A percentile compares a stretch with the other conserved stretches of the same genome.
Evolutionary conservation across 352 stramenopile genomes (phyloP).

Genomic region (Globisporangium yorkense): DNA sequence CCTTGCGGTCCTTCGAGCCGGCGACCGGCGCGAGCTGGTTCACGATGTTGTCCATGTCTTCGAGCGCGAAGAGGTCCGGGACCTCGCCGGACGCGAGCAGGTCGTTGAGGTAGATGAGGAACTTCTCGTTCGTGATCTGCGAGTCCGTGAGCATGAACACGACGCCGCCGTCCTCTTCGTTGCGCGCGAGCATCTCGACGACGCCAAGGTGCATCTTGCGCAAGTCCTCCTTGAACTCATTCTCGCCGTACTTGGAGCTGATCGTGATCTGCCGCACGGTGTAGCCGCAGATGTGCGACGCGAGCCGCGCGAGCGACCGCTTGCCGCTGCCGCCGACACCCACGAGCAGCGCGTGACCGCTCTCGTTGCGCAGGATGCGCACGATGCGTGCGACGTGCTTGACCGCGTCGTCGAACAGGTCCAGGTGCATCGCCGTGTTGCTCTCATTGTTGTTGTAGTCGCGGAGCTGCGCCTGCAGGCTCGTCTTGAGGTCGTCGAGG

Average conservation of each 20-base stretch:
- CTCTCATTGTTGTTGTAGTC: constrained; percentile 96
- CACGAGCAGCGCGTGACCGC: constrained; percentile 90
- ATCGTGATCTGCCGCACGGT: constrained; percentile 92
- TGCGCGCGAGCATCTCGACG: constrained; percentile 87
- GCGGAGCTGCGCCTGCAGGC: constrained; percentile 85
- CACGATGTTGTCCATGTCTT: constrained; percentile 94
- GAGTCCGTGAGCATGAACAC: constrained; percentile 95
- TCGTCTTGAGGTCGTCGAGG: constrained; percentile 85
- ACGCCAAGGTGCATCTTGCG: constrained; percentile 93
- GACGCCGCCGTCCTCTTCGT: constrained; percentile 82
- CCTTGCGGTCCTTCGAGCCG: constrained; percentile 83
- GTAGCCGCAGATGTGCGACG: constrained; percentile 92
- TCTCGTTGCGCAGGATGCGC: constrained; percentile 89
- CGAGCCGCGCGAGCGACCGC: constrained; percentile 89
- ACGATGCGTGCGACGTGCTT: constrained; percentile 95
- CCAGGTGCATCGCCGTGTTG: constrained; percentile 95
- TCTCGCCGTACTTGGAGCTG: constrained; percentile 92
- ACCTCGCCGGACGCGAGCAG: constrained; percentile 92
- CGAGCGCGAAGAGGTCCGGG: constrained; percentile 90
- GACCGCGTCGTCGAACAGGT: constrained; percentile 96
- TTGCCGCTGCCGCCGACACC: constrained; percentile 94
- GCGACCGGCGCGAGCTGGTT: constrained; percentile 76
- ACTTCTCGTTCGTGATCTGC: constrained; percentile 96
- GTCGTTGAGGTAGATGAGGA: constrained; percentile 96
- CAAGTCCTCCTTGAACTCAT: constrained; percentile 96